phyloP scores from a whole-genome alignment of 169 alveolate species.

The Plasmodium yoelii region DNA sequence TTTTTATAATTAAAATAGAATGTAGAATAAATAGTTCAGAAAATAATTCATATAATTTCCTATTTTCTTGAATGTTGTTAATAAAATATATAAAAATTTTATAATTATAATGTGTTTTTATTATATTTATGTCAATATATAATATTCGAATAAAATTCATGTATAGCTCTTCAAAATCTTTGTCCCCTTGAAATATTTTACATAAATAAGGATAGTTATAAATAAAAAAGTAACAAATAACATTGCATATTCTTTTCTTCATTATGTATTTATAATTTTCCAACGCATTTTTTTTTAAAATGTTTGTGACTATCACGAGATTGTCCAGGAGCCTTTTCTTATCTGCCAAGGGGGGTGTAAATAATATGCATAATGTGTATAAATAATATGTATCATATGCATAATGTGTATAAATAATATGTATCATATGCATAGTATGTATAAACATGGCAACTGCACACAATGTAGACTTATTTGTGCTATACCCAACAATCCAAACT shows the following conservation, averaged over 20 bases:
- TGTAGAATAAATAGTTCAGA: slow-evolving; percentile 15
- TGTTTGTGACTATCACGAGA: not conserved
- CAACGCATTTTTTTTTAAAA: slow-evolving; percentile 31
- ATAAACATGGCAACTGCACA: no score
- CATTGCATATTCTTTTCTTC: slow-evolving; percentile 19
- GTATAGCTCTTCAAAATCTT: slow-evolving; percentile 23
- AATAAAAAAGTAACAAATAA: slow-evolving; percentile 31
- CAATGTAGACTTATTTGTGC: not conserved
- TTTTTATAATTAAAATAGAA: slow-evolving; percentile 24
- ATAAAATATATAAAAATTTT: slow-evolving; percentile 13
- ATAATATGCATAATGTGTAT: no score
- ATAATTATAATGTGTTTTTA: slow-evolving; percentile 27
- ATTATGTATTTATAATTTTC: slow-evolving; percentile 19
- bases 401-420: no score
- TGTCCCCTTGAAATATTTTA: slow-evolving; percentile 6
- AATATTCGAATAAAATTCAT: slow-evolving; percentile 16
- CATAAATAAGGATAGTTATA: slow-evolving; percentile 26
- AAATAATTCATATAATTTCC: not conserved
- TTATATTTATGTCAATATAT: slow-evolving; percentile 50
- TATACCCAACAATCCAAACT: slow-evolving; percentile 43
- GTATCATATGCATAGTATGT: no score
- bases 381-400: no score
- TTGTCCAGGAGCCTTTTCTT: not conserved
- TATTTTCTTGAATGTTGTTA: slow-evolving; percentile 5
- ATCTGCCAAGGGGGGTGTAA: slow-evolving; percentile 23